Percentiles rank a stretch among this genome's conserved stretches.
phyloP scores from a whole-genome alignment of 1,284 basidiomycete genomes.

The Pseudozyma sp. region DNA sequence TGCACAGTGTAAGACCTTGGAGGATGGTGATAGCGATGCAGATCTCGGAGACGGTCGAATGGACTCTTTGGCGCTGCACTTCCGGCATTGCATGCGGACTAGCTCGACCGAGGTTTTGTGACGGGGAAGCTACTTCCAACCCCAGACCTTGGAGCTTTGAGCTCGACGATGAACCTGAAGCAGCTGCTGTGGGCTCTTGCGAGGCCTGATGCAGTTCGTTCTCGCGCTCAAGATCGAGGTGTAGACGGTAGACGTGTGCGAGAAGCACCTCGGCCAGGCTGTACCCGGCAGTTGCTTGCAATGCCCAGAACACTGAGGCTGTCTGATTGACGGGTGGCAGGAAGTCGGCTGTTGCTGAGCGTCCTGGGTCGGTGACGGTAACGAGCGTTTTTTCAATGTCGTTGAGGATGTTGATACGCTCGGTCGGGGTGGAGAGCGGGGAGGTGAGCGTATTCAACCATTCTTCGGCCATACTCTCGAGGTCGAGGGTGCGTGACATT shows the following conservation, averaged over 20 bases:
- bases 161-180: neutral
- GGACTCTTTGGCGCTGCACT: slow-evolving; percentile 21
- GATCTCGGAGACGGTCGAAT: slow-evolving; percentile 21
- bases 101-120: neutral
- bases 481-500: slow-evolving; percentile 24
- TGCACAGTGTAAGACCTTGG: slow-evolving; percentile 46
- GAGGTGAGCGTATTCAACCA: slow-evolving; percentile 41
- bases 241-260: slow-evolving; percentile 31
- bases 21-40: slow-evolving; percentile 47
- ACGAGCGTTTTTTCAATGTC: slow-evolving; percentile 39
- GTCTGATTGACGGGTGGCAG: slow-evolving; percentile 17
- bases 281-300: slow-evolving; percentile 33
- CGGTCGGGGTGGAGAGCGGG: slow-evolving; percentile 30
- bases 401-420: slow-evolving; percentile 35
- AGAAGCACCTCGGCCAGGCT: slow-evolving; percentile 38
- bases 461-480: slow-evolving; percentile 23
- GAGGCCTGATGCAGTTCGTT: slow-evolving; percentile 8
- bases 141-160: neutral
- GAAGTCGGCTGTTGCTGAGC: neutral
- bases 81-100: slow-evolving; percentile 10
- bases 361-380: slow-evolving; percentile 12
- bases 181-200: neutral
- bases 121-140: neutral
- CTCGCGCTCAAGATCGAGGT: slow-evolving; percentile 34
- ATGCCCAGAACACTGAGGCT: slow-evolving; percentile 31